Conservation (phyloP, 108 stramenopile species). For the Aurantiochytrium sp. region DNA sequence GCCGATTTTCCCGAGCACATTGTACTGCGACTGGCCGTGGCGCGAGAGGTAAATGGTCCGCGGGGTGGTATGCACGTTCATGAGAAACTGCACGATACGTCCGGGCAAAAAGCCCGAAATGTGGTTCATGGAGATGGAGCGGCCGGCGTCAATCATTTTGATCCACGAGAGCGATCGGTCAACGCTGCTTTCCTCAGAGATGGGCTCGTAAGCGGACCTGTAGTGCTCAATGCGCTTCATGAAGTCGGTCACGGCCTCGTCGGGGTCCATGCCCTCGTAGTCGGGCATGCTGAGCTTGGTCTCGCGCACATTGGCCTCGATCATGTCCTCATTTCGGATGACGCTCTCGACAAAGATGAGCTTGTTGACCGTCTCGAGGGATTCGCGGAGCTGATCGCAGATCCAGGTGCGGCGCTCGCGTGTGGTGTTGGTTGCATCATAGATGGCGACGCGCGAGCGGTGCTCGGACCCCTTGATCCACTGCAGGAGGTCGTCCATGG, state of each 20-base stretch:
- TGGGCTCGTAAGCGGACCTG: slow-evolving; percentile 73
- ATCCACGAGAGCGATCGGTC: slow-evolving; percentile 72
- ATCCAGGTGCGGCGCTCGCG: slow-evolving; percentile 61
- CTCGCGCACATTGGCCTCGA: slow-evolving; percentile 76
- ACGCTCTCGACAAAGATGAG: slow-evolving; percentile 84
- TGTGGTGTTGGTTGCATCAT: slow-evolving; percentile 93
- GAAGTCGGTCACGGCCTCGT: slow-evolving; percentile 77
- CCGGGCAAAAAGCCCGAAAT: slow-evolving; percentile 50
- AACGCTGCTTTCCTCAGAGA: slow-evolving; percentile 45
- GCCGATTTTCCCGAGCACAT: slow-evolving; percentile 91
- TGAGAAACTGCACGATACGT: slow-evolving; percentile 46
- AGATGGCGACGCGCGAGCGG: slow-evolving; percentile 82
- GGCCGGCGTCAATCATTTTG: slow-evolving; percentile 82
- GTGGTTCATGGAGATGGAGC: slow-evolving; percentile 61
- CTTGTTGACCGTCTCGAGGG: slow-evolving; percentile 62
- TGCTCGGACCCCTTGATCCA: slow-evolving; percentile 63
- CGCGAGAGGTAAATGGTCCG: slow-evolving; percentile 78
- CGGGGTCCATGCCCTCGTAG: slow-evolving; percentile 70
- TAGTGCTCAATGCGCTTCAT: slow-evolving; percentile 74
- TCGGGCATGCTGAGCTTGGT: slow-evolving; percentile 82
- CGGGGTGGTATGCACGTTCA: slow-evolving; percentile 54
- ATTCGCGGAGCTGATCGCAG: slow-evolving; percentile 32
- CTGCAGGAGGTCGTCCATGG: slow-evolving; percentile 75
- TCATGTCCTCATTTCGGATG: slow-evolving; percentile 71
- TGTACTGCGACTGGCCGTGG: slow-evolving; percentile 97